These are phyloP conservation scores for Linderina pennispora DNA, from an alignment of 192 early-diverging fungal genomes.

Conservation along the genomic window DNA sequence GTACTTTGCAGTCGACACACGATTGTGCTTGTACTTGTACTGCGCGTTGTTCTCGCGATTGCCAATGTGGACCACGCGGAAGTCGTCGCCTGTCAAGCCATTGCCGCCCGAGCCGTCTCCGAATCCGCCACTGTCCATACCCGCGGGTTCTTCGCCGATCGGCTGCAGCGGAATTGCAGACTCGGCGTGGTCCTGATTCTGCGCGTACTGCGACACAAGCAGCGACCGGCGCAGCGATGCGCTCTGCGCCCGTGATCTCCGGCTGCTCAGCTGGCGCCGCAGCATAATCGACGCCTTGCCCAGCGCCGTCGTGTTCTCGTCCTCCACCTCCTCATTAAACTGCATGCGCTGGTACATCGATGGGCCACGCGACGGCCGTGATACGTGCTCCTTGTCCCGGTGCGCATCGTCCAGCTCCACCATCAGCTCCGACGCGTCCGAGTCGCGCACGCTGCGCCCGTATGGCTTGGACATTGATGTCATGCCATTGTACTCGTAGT, in stretches of 20 bases:
- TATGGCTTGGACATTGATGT: conserved; percentile 27
- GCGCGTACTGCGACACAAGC: conserved; percentile 14
- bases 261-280: conserved; percentile 42
- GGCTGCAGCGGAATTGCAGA: conserved; percentile 23
- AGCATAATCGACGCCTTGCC: conserved; percentile 28
- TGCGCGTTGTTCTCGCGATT: conserved; percentile 69
- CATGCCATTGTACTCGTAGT: conserved; percentile 14
- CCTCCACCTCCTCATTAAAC: conserved; percentile 33
- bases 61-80: conserved; percentile 87
- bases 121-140: not conserved
- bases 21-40: conserved; percentile 85
- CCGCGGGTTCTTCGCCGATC: conserved; percentile 7
- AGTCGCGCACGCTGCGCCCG: conserved; percentile 8
- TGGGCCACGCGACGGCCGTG: conserved; percentile 38
- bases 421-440: conserved; percentile 27
- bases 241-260: conserved; percentile 26
- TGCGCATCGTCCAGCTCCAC: conserved; percentile 42
- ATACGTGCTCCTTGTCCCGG: conserved; percentile 34
- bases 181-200: conserved; percentile 8
- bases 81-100: conserved; percentile 27
- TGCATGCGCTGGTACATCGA: conserved; percentile 47
- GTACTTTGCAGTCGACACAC: conserved; percentile 96
- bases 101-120: conserved; percentile 17
- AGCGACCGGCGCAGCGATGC: conserved; percentile 24
- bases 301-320: conserved; percentile 35